Evolutionary conservation across 345 rosid species (phyloP).

Genomic region (Erysimum cheiranthoides): DNA sequence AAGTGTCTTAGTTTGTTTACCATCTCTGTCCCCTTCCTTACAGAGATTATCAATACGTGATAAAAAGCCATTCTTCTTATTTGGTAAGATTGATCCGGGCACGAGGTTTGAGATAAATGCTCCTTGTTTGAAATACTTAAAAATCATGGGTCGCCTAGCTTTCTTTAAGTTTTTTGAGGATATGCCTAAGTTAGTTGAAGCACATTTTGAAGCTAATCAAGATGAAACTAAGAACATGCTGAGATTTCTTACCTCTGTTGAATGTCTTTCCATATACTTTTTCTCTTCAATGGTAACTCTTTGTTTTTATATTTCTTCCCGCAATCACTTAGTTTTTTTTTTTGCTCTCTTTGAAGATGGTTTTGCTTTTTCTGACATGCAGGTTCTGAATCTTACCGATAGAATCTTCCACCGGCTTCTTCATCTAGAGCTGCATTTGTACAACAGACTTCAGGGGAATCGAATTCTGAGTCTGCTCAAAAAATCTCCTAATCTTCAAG

Average conservation of each 20-base stretch:
- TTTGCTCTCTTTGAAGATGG: neutral
- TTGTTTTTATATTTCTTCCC: neutral
- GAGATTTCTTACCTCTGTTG: neutral
- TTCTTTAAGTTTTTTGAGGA: neutral
- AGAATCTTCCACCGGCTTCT: neutral
- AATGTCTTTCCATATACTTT: neutral
- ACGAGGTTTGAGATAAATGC: neutral
- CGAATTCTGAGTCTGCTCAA: neutral
- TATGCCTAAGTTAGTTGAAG: neutral
- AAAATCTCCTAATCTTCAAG: neutral
- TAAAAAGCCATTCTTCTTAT: neutral
- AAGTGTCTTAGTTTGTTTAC: neutral
- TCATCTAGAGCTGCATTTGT: neutral
- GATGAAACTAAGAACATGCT: neutral
- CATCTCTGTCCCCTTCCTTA: neutral
- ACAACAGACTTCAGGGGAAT: neutral
- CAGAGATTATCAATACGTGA: neutral
- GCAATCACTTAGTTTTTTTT: neutral
- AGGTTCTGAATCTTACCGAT: neutral
- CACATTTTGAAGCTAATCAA: neutral
- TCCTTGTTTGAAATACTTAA: constrained; percentile 6
- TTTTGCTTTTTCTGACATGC: neutral
- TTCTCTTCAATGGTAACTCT: neutral
- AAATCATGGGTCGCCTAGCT: neutral
- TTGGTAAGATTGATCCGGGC: neutral